Base-by-base conservation (phyloP, 345 rosid genomes). In the Eucalyptus regnans region DNA sequence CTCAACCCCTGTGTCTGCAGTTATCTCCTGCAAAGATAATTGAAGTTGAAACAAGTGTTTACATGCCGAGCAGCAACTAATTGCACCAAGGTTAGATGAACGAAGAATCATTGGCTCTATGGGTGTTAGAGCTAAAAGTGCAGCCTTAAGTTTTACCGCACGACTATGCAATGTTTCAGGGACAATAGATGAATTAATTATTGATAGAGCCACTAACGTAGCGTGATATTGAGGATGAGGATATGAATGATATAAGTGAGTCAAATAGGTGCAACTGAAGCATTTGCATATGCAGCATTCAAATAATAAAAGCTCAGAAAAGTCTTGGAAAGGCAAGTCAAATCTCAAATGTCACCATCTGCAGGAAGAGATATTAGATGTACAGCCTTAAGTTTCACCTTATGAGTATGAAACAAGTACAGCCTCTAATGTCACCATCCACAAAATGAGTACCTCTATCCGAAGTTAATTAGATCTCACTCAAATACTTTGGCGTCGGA, bases 1-100 rank as follows among this genome's bases (percentile, higher is more conserved):
- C 91, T 95, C 98, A 54, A 94, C 88, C 91, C 91, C 91, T 11
- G 92, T 88, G 90, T 97, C 99, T 23, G 97, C 95, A 86, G 96
- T 96, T 90, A 95, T 86, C 90, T 96, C 99, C 99, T 94, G 94
- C 91, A 90, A 64, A 49, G 7, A 84, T 62, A 49, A 56, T 54
- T 58, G 52, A n/a, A 60, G 41, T 29, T 16, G 49, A 83, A 41
- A 23, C 41, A 64, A 41, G 48, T 4, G 4, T 41, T 41, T 11
- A 5, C 22, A 76, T 37, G 44, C 48, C 48, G 2, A 76, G 48
- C 83, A 76, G 83, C 27, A 37, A 76, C 48, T 76, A 37, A 5
- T 76, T 41, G 83, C 48, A 37, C 29, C 27, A 41, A 76, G 46
- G 48, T 76, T 18, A 41, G 29, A 41, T 41, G 43, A 76, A 76